phyloP scores from a whole-genome alignment of 768 basidiomycete species.

The Amanita rimosa region DNA sequence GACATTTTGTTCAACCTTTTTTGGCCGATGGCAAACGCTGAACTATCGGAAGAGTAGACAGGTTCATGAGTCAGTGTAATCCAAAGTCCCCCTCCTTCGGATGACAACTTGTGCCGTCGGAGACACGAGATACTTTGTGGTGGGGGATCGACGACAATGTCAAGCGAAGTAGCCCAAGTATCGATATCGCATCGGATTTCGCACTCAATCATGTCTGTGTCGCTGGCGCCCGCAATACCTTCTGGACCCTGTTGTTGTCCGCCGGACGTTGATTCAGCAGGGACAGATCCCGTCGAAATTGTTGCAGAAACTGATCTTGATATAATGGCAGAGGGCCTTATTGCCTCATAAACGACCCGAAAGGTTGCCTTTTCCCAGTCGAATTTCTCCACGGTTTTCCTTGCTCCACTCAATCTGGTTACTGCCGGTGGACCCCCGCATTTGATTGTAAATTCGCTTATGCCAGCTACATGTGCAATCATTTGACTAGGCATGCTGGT shows the following conservation, averaged over 20 bases:
- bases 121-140: conserved; percentile 76
- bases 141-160: conserved; percentile 89
- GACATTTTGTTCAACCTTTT: not conserved
- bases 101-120: conserved; percentile 76
- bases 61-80: conserved; percentile 83
- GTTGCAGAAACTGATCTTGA: not conserved
- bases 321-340: conserved; percentile 1
- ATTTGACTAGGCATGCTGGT: conserved; percentile 90
- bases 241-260: conserved; percentile 2
- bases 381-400: conserved; percentile 62
- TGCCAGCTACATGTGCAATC: conserved; percentile 79
- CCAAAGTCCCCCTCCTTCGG: conserved; percentile 90
- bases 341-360: conserved; percentile 72
- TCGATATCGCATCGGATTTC: conserved; percentile 90
- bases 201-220: conserved; percentile 52
- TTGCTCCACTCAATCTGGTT: conserved; percentile 74
- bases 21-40: not conserved
- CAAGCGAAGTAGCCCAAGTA: conserved; percentile 73
- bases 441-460: conserved; percentile 94
- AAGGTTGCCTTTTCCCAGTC: conserved; percentile 81
- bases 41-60: conserved; percentile 53
- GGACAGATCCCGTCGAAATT: not conserved
- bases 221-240: not conserved
- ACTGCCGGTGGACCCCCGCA: conserved; percentile 90
- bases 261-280: not conserved